A percentile compares a stretch with the other conserved stretches of the same genome.
Conservation (phyloP, 345 rosid genomes). For the Xanthoceras sorbifolium region DNA sequence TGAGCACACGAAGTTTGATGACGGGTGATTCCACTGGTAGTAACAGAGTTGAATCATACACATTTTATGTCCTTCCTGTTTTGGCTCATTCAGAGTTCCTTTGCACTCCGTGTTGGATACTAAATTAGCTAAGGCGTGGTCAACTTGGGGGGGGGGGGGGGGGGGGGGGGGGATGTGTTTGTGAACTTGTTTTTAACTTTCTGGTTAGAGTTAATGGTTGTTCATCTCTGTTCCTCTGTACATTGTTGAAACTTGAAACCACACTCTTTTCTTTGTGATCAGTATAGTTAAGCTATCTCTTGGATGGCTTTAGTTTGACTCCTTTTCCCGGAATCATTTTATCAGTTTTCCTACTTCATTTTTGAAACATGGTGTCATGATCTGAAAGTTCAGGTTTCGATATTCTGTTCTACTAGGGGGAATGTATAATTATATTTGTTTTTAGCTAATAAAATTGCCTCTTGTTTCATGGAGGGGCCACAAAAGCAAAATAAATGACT, state of each 20-base stretch:
- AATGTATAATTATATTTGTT: background rate
- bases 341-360: background rate
- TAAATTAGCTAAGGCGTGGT: background rate
- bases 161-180: too few species aligned
- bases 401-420: background rate
- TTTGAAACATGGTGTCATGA: background rate
- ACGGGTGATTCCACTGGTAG: background rate
- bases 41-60: background rate
- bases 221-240: background rate
- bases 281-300: background rate
- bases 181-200: background rate
- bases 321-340: background rate
- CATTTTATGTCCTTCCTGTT: background rate
- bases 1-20: background rate
- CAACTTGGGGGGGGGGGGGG: background rate
- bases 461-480: background rate
- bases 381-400: background rate
- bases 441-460: conserved; percentile 7
- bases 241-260: background rate
- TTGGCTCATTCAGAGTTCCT: conserved; percentile 2
- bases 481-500: background rate
- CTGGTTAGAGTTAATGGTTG: background rate
- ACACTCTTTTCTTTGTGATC: background rate
- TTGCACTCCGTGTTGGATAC: background rate
- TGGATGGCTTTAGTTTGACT: background rate